Conservation (phyloP, 2,329 filamentous ascomycete genomes). For the Hymenoscyphus fraxineus region DNA sequence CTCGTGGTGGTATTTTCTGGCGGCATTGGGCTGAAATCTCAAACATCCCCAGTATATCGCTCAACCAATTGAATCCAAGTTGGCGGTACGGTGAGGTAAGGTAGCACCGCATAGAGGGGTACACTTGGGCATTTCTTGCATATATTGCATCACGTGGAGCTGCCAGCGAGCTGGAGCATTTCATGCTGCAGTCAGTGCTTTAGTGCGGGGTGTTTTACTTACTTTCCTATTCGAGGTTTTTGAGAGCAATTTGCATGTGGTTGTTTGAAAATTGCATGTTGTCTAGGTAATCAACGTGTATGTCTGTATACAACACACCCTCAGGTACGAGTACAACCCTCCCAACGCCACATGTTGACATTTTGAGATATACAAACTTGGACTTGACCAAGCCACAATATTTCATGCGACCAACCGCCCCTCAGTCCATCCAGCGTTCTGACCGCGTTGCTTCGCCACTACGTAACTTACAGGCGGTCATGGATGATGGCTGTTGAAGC, state of each 20-base stretch:
- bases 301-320: not conserved
- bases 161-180: constrained; percentile 2
- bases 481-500: not conserved
- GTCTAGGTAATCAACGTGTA: not conserved
- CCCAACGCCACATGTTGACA: not conserved
- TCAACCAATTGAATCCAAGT: not conserved
- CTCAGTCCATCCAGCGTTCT: not conserved
- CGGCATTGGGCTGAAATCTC: constrained; percentile 1
- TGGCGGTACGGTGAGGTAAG: not conserved
- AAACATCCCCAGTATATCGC: too few relatives aligned
- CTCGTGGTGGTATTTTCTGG: not conserved
- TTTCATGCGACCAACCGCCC: not conserved
- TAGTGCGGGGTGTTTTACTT: not conserved
- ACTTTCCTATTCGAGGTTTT: not conserved
- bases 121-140: not conserved
- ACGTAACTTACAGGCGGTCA: not conserved
- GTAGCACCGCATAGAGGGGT: constrained; percentile 4
- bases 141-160: not conserved
- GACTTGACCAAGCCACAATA: not conserved
- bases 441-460: not conserved
- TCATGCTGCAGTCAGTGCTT: not conserved
- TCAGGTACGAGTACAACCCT: not conserved
- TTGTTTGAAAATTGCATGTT: not conserved
- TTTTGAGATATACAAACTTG: not conserved
- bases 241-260: not conserved